phyloP scores from a whole-genome alignment of 2,329 filamentous ascomycete genomes.

The Colletotrichum gigasporum region DNA sequence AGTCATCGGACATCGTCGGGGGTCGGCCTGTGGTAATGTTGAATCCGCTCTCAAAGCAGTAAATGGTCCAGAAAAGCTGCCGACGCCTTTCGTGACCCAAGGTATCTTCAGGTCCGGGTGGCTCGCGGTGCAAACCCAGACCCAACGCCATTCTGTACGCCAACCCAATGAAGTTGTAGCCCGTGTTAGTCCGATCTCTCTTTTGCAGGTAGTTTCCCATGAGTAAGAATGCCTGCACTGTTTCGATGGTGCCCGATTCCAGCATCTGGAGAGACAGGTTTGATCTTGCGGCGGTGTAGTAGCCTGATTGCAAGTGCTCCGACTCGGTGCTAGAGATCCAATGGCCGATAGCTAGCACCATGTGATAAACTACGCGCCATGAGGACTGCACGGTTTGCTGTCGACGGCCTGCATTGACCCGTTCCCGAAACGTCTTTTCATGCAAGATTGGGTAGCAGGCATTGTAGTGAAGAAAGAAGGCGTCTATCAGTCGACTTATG shows the following conservation, averaged over 20 bases:
- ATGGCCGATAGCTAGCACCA: conserved; percentile 48
- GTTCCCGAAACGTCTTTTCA: conserved; percentile 54
- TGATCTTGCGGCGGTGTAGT: conserved; percentile 41
- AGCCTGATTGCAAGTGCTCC: conserved; percentile 13
- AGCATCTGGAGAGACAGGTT: conserved; percentile 52
- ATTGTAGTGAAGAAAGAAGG: conserved; percentile 56
- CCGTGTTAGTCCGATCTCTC: conserved; percentile 59
- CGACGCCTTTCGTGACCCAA: conserved; percentile 46
- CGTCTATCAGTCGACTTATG: conserved; percentile 43
- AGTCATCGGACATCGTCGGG: conserved; percentile 49
- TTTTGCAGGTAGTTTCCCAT: conserved; percentile 61
- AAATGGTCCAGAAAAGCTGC: conserved; percentile 49
- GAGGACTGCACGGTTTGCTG: conserved; percentile 2
- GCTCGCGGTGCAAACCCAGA: conserved; percentile 59
- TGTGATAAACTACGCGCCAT: conserved; percentile 38
- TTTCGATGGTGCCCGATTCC: conserved; percentile 54
- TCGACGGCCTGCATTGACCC: conserved; percentile 33
- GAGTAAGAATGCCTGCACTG: conserved; percentile 55
- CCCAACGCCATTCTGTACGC: conserved; percentile 60
- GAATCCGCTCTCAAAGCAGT: conserved; percentile 57
- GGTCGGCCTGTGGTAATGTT: conserved; percentile 58
- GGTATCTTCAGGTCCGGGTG: conserved; percentile 42
- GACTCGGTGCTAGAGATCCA: conserved; percentile 40
- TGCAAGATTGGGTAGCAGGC: conserved; percentile 56
- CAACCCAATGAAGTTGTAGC: conserved; percentile 61